Evolutionary conservation across 768 basidiomycete genomes (phyloP).

Genomic region (Calocybe indica): DNA sequence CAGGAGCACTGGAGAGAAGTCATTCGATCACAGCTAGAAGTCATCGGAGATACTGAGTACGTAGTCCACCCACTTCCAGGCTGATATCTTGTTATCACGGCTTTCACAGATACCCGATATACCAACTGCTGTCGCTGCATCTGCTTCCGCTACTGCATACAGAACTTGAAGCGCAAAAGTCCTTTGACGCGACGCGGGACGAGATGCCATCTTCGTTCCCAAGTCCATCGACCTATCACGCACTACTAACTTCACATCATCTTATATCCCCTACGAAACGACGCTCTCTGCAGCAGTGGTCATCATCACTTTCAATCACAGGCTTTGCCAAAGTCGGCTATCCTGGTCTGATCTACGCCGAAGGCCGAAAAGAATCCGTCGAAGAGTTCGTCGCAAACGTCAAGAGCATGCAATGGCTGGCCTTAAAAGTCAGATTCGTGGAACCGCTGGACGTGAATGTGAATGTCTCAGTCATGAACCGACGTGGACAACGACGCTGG

Average conservation of each 20-base stretch:
- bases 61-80: conserved; percentile 4
- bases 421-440: conserved; percentile 55
- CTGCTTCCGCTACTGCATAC: conserved; percentile 53
- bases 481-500: conserved; percentile 33
- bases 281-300: conserved; percentile 49
- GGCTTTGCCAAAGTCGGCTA: conserved; percentile 76
- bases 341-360: conserved; percentile 72
- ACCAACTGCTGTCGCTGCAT: conserved; percentile 51
- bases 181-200: neutral
- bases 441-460: conserved; percentile 30
- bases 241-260: conserved; percentile 70
- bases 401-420: conserved; percentile 77
- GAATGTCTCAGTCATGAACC: neutral
- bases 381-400: conserved; percentile 63
- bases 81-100: neutral
- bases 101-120: conserved; percentile 48
- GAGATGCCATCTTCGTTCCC: neutral
- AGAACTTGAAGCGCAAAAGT: conserved; percentile 13
- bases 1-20: conserved; percentile 44
- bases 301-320: conserved; percentile 42
- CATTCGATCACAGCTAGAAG: conserved; percentile 29
- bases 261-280: conserved; percentile 61
- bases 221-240: conserved; percentile 36
- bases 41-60: conserved; percentile 29
- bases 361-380: conserved; percentile 45